phyloP scores from a whole-genome alignment of 306 rosid genomes.

The Arachis hypogaea region DNA sequence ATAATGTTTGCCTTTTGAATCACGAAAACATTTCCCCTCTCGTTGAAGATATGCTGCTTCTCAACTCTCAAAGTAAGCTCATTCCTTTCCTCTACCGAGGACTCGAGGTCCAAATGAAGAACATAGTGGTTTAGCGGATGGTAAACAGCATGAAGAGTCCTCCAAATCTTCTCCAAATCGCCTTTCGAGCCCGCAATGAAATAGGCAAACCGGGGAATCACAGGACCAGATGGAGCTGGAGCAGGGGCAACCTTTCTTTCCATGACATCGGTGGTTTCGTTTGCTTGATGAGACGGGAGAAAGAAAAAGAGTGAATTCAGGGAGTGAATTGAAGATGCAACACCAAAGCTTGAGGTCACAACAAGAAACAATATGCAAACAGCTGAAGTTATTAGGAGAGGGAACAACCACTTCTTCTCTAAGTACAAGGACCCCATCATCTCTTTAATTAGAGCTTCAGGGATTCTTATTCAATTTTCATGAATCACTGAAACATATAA shows the following conservation, averaged over 20 bases:
- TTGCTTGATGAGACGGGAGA: slow-evolving; percentile 56
- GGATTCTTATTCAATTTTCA: slow-evolving; percentile 42
- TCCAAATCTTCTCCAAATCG: slow-evolving; percentile 90
- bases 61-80: slow-evolving; percentile 76
- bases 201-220: slow-evolving; percentile 80
- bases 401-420: slow-evolving; percentile 88
- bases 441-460: slow-evolving; percentile 38
- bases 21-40: slow-evolving; percentile 79
- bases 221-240: slow-evolving; percentile 38
- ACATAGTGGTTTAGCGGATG: slow-evolving; percentile 91
- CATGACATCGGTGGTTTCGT: slow-evolving; percentile 49
- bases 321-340: slow-evolving; percentile 66
- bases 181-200: slow-evolving; percentile 92
- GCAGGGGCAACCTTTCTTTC: slow-evolving; percentile 52
- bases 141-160: slow-evolving; percentile 83
- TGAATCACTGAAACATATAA: slow-evolving; percentile 22
- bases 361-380: slow-evolving; percentile 67
- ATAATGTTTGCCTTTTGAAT: slow-evolving; percentile 88
- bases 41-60: slow-evolving; percentile 62
- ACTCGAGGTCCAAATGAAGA: slow-evolving; percentile 87
- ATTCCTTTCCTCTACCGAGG: slow-evolving; percentile 70
- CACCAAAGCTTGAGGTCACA: slow-evolving; percentile 73
- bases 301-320: slow-evolving; percentile 74
- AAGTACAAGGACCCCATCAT: slow-evolving; percentile 63
- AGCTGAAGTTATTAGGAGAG: slow-evolving; percentile 63